These are phyloP conservation scores for Rhodomyrtus psidioides DNA, from an alignment of 441 rosid genomes.

Conservation along the genomic window DNA sequence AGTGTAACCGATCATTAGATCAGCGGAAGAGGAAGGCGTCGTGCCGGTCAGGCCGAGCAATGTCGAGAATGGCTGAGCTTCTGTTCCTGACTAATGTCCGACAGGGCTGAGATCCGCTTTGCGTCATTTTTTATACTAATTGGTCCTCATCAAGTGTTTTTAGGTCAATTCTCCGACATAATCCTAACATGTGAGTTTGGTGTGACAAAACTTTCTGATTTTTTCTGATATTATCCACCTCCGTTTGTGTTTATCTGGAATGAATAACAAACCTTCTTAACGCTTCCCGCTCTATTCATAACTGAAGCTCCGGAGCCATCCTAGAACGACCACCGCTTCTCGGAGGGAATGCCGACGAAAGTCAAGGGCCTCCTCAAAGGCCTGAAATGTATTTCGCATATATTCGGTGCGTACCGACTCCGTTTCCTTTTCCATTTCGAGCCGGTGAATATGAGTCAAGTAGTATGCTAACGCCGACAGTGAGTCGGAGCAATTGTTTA, in stretches of 20 bases:
- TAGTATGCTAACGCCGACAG: background rate
- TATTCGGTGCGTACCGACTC: conserved; percentile 38
- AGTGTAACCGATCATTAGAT: background rate
- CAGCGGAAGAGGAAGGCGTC: background rate
- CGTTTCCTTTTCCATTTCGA: background rate
- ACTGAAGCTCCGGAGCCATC: background rate
- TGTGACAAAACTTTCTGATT: background rate
- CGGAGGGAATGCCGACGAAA: conserved; percentile 15
- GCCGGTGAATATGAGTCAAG: background rate
- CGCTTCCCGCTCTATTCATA: background rate
- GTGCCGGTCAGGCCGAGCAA: background rate
- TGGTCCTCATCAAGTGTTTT: conserved; percentile 9
- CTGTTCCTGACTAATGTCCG: background rate
- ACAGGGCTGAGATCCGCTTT: background rate
- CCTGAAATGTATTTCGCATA: conserved; percentile 43
- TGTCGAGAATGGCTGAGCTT: background rate
- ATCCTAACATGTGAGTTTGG: background rate
- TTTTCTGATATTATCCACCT: background rate
- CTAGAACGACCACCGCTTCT: background rate
- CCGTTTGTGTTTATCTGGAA: background rate
- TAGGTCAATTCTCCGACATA: background rate
- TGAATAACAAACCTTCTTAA: background rate
- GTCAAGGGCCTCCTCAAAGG: conserved; percentile 67
- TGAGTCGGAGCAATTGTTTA: background rate
- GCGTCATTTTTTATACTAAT: background rate